Conservation (phyloP, 129 eudicot species). For the Erigeron canadensis region DNA sequence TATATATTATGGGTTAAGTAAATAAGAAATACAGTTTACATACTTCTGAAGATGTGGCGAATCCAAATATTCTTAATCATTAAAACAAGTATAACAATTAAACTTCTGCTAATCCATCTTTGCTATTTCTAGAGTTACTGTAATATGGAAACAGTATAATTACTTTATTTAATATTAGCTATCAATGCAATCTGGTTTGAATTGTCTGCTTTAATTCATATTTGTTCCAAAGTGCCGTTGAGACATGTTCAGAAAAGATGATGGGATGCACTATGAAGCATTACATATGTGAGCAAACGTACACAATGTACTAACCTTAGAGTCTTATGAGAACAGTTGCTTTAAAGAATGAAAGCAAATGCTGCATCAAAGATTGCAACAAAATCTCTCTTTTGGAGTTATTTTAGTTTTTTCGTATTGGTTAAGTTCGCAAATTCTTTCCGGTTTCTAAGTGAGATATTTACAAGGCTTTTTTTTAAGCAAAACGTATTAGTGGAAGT, state of each 20-base stretch:
- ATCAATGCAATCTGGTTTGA: background rate
- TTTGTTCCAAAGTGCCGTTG: constrained; percentile 1
- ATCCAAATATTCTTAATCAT: background rate
- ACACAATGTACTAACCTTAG: background rate
- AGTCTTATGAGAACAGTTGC: background rate
- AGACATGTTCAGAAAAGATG: constrained; percentile 7
- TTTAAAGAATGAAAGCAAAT: background rate
- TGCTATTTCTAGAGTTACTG: background rate
- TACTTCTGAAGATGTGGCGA: background rate
- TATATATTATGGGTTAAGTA: background rate
- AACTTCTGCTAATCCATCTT: background rate
- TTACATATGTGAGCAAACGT: background rate
- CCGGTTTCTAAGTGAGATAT: background rate
- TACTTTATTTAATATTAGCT: background rate
- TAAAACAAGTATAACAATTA: background rate
- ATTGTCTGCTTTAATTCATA: background rate
- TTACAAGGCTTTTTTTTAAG: background rate
- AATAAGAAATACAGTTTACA: background rate
- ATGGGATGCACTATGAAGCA: constrained; percentile 16
- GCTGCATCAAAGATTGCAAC: constrained; percentile 1
- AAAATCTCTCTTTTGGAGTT: background rate
- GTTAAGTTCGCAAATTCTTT: background rate
- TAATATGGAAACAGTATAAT: background rate
- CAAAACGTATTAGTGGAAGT: constrained; percentile 12
- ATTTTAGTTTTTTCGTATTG: background rate